Evolutionary conservation across 2,329 filamentous ascomycete genomes (phyloP).

Genomic region (Fusarium luffae): DNA sequence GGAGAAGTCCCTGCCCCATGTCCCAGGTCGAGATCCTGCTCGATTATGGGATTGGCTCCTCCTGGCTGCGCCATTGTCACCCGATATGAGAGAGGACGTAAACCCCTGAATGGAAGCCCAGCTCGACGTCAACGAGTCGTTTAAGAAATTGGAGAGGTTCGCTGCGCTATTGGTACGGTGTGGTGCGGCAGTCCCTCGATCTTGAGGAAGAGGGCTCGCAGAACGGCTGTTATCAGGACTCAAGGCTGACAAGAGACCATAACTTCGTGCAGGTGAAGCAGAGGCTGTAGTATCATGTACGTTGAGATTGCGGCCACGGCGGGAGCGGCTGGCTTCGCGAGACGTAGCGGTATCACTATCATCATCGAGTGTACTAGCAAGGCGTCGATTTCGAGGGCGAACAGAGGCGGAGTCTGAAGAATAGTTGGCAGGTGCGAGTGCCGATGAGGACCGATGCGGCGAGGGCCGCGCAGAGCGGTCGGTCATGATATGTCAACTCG

Average conservation of each 20-base stretch:
- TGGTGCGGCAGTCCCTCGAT: constrained; percentile 49
- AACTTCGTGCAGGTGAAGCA: constrained; percentile 51
- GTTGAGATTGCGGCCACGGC: constrained; percentile 38
- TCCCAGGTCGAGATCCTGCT: constrained; percentile 37
- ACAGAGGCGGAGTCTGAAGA: constrained; percentile 55
- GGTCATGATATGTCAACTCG: constrained; percentile 53
- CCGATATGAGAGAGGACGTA: constrained; percentile 57
- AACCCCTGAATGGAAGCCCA: constrained; percentile 68
- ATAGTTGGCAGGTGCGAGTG: constrained; percentile 55
- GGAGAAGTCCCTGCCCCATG: constrained; percentile 34
- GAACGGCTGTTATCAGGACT: constrained; percentile 56
- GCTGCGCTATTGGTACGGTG: constrained; percentile 51
- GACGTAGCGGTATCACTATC: constrained; percentile 38
- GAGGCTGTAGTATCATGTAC: constrained; percentile 27
- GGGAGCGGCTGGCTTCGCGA: constrained; percentile 30
- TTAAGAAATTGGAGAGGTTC: constrained; percentile 56
- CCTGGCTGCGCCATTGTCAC: constrained; percentile 38
- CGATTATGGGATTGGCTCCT: constrained; percentile 41
- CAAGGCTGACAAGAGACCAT: constrained; percentile 47
- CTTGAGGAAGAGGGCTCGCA: constrained; percentile 61
- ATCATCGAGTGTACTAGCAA: constrained; percentile 49
- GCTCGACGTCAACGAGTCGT: constrained; percentile 63
- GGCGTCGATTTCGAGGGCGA: constrained; percentile 64
- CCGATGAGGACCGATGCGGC: constrained; percentile 59
- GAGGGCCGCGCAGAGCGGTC: constrained; percentile 48